Percentiles rank a stretch among this genome's conserved stretches.
Evolutionary conservation across 1,284 basidiomycete genomes (phyloP).

Genomic region (Cutaneotrichosporon cyanovorans): DNA sequence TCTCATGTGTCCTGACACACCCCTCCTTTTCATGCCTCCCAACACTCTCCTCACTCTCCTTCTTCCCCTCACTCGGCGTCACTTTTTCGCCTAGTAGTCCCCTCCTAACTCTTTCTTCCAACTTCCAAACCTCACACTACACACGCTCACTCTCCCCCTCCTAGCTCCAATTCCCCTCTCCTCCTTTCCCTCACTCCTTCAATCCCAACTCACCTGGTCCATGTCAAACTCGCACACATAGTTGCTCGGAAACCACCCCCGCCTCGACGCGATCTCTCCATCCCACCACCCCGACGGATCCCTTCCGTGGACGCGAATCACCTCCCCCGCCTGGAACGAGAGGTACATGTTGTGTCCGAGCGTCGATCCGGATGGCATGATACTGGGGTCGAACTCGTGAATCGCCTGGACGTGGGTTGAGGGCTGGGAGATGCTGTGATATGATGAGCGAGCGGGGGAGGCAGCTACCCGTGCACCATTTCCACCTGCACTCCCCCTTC

Average conservation of each 20-base stretch:
- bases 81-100: no score
- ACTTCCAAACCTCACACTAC: no score
- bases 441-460: background rate
- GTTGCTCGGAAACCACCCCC: constrained; percentile 97
- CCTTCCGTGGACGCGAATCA: constrained; percentile 79
- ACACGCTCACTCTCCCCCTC: no score
- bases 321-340: constrained; percentile 77
- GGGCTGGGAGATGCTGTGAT: background rate
- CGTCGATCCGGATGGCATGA: constrained; percentile 27
- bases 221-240: constrained; percentile 43
- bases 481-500: background rate
- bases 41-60: no score
- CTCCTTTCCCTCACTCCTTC: no score
- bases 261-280: constrained; percentile 61
- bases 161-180: no score
- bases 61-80: no score
- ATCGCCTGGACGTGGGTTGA: constrained; percentile 60
- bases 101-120: no score
- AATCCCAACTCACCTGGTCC: constrained; percentile 21
- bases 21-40: no score
- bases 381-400: constrained; percentile 71
- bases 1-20: no score
- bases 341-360: constrained; percentile 64
- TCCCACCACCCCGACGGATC: constrained; percentile 98
- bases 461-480: background rate